Conservation (phyloP, 768 basidiomycete genomes). For the Boletus pseudopeckii region DNA sequence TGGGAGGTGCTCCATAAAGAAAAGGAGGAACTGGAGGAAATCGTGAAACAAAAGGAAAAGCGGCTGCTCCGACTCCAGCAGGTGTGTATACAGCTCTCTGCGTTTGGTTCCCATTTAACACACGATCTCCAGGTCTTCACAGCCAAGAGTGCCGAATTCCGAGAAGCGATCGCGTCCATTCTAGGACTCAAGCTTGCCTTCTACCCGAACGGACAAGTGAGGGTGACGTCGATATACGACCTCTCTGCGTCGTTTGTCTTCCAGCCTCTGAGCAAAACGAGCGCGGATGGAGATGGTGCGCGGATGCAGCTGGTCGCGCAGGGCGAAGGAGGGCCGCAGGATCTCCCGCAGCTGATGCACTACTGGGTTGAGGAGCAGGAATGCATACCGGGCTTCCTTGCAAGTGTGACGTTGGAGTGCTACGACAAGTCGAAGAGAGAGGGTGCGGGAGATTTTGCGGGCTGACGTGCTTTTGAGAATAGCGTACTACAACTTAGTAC, state of each 20-base stretch:
- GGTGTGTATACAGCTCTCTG: slow-evolving; percentile 46
- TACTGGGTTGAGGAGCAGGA: slow-evolving; percentile 86
- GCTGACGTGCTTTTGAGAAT: neutral
- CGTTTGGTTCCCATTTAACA: neutral
- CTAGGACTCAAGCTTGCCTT: slow-evolving; percentile 91
- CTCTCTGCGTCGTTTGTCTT: slow-evolving; percentile 86
- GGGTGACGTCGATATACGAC: slow-evolving; percentile 89
- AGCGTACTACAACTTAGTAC: neutral
- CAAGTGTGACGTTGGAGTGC: slow-evolving; percentile 83
- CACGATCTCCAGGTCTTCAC: slow-evolving; percentile 62
- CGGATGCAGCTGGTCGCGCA: slow-evolving; percentile 73
- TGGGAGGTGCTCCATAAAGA: slow-evolving; percentile 71
- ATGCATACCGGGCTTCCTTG: slow-evolving; percentile 87
- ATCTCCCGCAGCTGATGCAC: slow-evolving; percentile 68
- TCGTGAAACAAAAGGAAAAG: slow-evolving; percentile 77
- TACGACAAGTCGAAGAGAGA: slow-evolving; percentile 69
- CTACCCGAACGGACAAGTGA: slow-evolving; percentile 85
- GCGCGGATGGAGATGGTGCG: slow-evolving; percentile 37
- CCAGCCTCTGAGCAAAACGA: slow-evolving; percentile 49
- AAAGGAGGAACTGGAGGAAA: slow-evolving; percentile 62
- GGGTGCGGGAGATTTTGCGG: neutral
- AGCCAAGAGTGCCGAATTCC: slow-evolving; percentile 85
- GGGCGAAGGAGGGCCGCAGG: slow-evolving; percentile 72
- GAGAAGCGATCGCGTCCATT: slow-evolving; percentile 84
- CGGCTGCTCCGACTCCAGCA: slow-evolving; percentile 75